Conservation (phyloP, 257 asterid genomes). For the Avicennia marina region DNA sequence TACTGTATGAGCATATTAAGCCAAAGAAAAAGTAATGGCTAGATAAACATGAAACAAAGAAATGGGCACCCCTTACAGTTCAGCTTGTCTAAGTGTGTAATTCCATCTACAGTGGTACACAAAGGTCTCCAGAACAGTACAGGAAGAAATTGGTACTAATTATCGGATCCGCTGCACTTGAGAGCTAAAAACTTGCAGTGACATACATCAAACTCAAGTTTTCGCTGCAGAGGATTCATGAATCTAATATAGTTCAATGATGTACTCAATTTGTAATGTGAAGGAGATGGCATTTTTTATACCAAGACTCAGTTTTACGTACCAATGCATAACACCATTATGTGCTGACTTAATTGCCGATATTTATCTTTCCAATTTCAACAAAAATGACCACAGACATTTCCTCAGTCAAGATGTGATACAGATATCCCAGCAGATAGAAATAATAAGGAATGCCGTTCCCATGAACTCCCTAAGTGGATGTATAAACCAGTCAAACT, state of each 20-base stretch:
- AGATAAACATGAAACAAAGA: not conserved
- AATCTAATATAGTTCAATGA: not conserved
- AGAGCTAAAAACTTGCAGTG: not conserved
- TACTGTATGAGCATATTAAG: not conserved
- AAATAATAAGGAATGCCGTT: constrained; percentile 38
- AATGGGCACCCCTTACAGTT: not conserved
- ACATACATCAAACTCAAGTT: not conserved
- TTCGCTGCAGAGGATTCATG: not conserved
- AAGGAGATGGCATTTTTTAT: too few relatives aligned
- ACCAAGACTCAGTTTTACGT: too few relatives aligned
- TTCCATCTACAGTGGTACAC: too few relatives aligned
- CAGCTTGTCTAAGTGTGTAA: not conserved
- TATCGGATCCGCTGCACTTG: not conserved
- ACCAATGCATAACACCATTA: too few relatives aligned
- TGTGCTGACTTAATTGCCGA: not conserved
- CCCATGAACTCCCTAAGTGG: too few relatives aligned
- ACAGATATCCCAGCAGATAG: constrained; percentile 48
- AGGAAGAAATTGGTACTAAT: not conserved
- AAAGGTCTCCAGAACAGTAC: not conserved
- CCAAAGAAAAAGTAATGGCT: not conserved
- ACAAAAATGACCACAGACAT: not conserved
- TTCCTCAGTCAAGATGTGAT: constrained; percentile 52
- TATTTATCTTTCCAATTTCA: too few relatives aligned
- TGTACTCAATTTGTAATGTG: too few relatives aligned
- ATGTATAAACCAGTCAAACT: constrained; percentile 45